Evolutionary conservation across 1,139 yeast species (phyloP).

Genomic region (Debaryomycetaceae sp.): DNA sequence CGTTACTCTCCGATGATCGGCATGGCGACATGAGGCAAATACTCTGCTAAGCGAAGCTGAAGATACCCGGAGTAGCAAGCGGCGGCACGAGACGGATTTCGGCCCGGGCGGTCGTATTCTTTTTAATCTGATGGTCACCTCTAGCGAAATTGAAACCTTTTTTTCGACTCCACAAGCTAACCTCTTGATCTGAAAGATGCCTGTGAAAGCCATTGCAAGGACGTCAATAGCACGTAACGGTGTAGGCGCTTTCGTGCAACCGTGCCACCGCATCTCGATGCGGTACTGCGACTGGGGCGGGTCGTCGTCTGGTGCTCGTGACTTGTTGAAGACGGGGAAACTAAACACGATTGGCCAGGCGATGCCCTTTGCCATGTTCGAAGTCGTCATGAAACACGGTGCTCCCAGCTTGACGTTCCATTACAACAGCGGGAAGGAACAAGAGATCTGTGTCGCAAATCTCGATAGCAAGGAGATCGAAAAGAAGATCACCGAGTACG

Average conservation of each 20-base stretch:
- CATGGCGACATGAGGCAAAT: not conserved
- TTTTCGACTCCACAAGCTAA: not conserved
- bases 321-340: slow-evolving; percentile 46
- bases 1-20: not conserved
- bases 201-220: slow-evolving; percentile 42
- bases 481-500: slow-evolving; percentile 45
- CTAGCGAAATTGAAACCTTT: not conserved
- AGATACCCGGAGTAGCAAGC: not conserved
- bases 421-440: slow-evolving; percentile 10
- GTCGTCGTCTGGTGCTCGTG: slow-evolving; percentile 74
- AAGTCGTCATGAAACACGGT: slow-evolving; percentile 59
- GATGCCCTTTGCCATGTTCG: slow-evolving; percentile 63
- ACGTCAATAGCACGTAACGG: slow-evolving; percentile 64
- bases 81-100: not conserved
- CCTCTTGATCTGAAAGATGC: slow-evolving; percentile 15
- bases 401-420: slow-evolving; percentile 55
- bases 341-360: slow-evolving; percentile 46
- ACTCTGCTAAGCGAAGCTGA: not conserved
- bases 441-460: slow-evolving; percentile 41
- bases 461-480: slow-evolving; percentile 51
- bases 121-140: not conserved
- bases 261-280: slow-evolving; percentile 62
- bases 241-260: slow-evolving; percentile 64
- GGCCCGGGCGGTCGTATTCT: not conserved
- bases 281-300: slow-evolving; percentile 95